Evolutionary conservation across 331 rosid species (phyloP), one percentile per base, ranked within the genome.

Genomic region (Cydonia oblonga): DNA sequence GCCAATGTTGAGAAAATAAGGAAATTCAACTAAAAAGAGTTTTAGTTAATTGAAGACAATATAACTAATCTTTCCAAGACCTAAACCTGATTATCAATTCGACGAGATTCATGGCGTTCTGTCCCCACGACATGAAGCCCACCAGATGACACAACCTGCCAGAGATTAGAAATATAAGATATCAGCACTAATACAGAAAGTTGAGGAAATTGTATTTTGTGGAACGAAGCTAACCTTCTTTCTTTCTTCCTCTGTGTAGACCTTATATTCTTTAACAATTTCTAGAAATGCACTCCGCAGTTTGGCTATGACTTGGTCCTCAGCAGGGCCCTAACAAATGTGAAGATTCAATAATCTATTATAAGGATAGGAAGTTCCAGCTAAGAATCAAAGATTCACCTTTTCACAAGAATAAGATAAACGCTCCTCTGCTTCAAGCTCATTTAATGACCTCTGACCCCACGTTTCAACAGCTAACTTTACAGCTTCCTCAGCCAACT

Each of bases 371-470:
- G 57, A 29, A 42, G 26, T 11, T 54, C 54, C 77, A 58, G 25
- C 54, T 62, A 60, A 58, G 23, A 7, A 30, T 49, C 38, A 64
- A 69, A 28, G 30, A 24, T 53, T 80, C 72, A 95, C 98, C 91
- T 95, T 95, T 79, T 95, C 98, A 76, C 96, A 89, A 73, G 93
- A 84, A 87, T 84, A 93, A 71, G 98, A 93, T 63, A 93, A 90
- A 64, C 97, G 96, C 82, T 93, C 98, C 87, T 93, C 97, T 25
- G 96, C 96, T 79, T 93, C 97, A 73, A 93, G 96, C 82, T 91
- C 97, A n/a, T 91, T 89, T 74, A 93, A 82, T 68, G 97, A 93
- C 77, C 87, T 87, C 76, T 78, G 87, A 63, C 98, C 97, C 97
- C 98, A 93, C 62, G 84, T 89, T 75, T 88, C 83, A 46, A 85